A percentile compares a stretch with the other conserved stretches of the same genome.
Conservation (phyloP, 116 monocot genomes). For the Cymodocea nodosa region DNA sequence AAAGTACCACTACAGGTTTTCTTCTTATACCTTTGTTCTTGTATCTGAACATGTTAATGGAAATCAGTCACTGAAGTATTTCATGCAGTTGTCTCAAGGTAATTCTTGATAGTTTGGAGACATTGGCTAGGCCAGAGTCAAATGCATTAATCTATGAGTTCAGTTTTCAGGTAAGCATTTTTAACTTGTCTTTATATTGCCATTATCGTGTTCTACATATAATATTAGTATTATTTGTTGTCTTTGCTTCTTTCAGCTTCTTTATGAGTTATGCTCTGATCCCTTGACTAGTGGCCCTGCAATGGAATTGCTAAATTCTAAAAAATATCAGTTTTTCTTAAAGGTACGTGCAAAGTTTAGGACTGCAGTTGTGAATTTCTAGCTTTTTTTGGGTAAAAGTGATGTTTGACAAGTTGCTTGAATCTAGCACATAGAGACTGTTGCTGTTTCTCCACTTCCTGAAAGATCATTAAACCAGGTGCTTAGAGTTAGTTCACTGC, state of each 20-base stretch:
- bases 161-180: constrained; percentile 61
- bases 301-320: constrained; percentile 70
- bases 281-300: constrained; percentile 52
- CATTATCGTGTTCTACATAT: background rate
- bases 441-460: constrained; percentile 67
- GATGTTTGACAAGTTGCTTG: background rate
- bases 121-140: constrained; percentile 54
- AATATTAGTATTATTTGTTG: background rate
- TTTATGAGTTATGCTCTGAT: constrained; percentile 90
- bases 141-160: constrained; percentile 82
- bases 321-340: constrained; percentile 69
- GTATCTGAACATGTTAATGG: background rate
- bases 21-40: background rate
- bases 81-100: constrained; percentile 84
- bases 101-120: constrained; percentile 88
- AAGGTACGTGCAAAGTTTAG: constrained; percentile 30
- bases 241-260: constrained; percentile 40
- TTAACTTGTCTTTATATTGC: background rate
- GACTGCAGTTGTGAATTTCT: background rate
- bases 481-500: constrained; percentile 82
- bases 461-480: constrained; percentile 60
- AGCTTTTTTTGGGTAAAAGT: background rate
- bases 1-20: constrained; percentile 89
- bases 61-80: background rate
- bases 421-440: constrained; percentile 61